phyloP scores from a whole-genome alignment of 2,329 filamentous ascomycete species.

The Calonectria hawksworthii region DNA sequence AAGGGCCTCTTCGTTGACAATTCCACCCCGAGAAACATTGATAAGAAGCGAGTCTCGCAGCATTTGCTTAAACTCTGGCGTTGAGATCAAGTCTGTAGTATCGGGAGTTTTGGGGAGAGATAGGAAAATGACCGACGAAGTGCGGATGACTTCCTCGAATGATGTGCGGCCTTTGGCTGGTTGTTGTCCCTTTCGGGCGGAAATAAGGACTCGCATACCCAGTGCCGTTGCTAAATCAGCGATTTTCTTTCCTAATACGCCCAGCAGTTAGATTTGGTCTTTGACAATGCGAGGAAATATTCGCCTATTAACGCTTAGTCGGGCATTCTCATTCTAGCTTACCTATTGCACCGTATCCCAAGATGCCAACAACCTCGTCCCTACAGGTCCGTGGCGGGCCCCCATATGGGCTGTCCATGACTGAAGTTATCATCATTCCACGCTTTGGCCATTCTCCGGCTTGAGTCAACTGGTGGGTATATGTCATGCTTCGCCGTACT shows the following conservation, averaged over 20 bases:
- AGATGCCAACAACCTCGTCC: constrained; percentile 10
- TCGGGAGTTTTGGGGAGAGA: not conserved
- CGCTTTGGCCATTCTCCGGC: constrained; percentile 1
- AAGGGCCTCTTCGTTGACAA: constrained; percentile 4
- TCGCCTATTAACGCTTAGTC: too few relatives aligned
- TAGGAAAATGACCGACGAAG: constrained; percentile 5
- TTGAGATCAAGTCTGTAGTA: not conserved
- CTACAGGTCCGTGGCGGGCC: not conserved
- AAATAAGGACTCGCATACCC: constrained; percentile 6
- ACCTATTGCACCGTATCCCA: constrained; percentile 13
- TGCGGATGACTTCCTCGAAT: constrained; percentile 14
- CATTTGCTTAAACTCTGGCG: constrained; percentile 1
- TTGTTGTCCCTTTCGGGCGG: not conserved
- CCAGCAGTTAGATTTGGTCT: not conserved
- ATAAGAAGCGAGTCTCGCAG: not conserved
- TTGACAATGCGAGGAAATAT: not conserved
- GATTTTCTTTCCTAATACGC: not conserved
- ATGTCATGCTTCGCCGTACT: not conserved
- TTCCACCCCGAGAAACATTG: constrained; percentile 10
- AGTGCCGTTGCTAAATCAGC: not conserved
- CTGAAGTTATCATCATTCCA: not conserved
- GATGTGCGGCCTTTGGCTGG: not conserved
- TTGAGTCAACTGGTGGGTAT: constrained; percentile 4
- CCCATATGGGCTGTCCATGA: not conserved
- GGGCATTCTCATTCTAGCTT: not conserved